Evolutionary conservation across 1,139 yeast genomes (phyloP), one percentile per base, ranked within the genome.

Genomic region (Kluyveromyces sp.): DNA sequence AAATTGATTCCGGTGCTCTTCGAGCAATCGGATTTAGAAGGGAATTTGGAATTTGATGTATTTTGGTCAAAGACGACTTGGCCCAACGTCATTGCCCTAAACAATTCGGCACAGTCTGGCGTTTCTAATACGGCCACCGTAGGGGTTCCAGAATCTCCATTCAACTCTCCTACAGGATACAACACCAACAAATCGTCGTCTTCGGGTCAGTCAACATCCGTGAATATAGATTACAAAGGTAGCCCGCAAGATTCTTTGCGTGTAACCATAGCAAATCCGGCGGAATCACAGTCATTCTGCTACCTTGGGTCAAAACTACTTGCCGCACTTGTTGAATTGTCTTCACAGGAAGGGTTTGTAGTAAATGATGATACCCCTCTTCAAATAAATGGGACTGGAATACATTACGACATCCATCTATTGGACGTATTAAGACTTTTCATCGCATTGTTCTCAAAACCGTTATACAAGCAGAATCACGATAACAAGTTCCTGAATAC

Each of bases 1-100:
- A 74, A 79, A 45, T 45, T 85, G 2, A 50, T 85, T 15, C 96
- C 96, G 0, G 74, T 78, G 46, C 56, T 83, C 11, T 84, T 75
- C 55, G 96, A 80, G 56, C 55, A 66, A 19, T 65, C 66, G 1
- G 68, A 65, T 45, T 52, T 50, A 2, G 53, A 52, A 4, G 64
- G 67, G 49, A 12, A 22, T 3, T 35, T 42, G 35, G 69, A 67
- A 45, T 56, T 61, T 32, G 56, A 61, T 25, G 50, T 74, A 8
- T 74, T 75, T 49, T 77, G 82, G 83, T 65, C 68, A 18, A 47
- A 48, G 7, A 49, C 50, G 37, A 45, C 50, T 28, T 31, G 39
- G 39, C 40, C 46, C 15, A 47, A 49, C 28, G 44, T 44, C 7
- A 22, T 42, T 19, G 33, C 38, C 11, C 40, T 38, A 32, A 44